These are phyloP conservation scores for Spergularia azorica DNA, from an alignment of 179 eudicot genomes.

Conservation along the genomic window DNA sequence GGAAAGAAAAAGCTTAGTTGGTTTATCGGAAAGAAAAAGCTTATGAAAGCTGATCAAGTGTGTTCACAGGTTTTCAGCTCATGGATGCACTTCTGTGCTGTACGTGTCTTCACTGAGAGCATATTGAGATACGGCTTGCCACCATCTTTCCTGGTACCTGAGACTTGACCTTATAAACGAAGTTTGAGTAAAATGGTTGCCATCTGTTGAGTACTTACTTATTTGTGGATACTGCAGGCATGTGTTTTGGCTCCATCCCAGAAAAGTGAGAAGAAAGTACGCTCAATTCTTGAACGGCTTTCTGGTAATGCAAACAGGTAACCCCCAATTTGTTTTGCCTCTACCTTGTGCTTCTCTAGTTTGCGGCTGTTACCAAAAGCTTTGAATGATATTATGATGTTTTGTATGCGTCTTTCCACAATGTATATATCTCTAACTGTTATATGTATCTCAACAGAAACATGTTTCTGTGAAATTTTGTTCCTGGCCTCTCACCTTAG, in stretches of 20 bases:
- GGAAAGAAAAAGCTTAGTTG: too few species aligned
- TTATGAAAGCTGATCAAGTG: not conserved
- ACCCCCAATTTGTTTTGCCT: conserved; percentile 1
- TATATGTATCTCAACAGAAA: too few species aligned
- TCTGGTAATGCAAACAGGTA: conserved; percentile 71
- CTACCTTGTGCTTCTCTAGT: too few species aligned
- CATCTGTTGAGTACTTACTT: conserved; percentile 2
- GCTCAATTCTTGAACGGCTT: conserved; percentile 74
- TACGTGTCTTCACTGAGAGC: conserved; percentile 83
- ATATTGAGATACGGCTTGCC: conserved; percentile 93
- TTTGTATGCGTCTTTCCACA: too few species aligned
- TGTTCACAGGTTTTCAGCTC: conserved; percentile 74
- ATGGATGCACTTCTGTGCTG: conserved; percentile 99
- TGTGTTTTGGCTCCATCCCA: conserved; percentile 74
- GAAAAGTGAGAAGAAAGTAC: conserved; percentile 93
- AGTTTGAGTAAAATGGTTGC: conserved; percentile 1
- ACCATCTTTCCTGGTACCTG: conserved; percentile 78
- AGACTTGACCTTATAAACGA: not conserved
- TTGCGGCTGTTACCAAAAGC: too few species aligned
- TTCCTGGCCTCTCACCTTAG: too few species aligned
- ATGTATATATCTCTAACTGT: too few species aligned
- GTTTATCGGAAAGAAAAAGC: not conserved
- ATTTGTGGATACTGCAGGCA: conserved; percentile 47
- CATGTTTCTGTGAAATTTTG: too few species aligned
- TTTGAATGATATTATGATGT: too few species aligned